A percentile compares a stretch with the other conserved stretches of the same genome.
phyloP scores from a whole-genome alignment of 371 early-diverging fungal species.

The Mortierella sp. region DNA sequence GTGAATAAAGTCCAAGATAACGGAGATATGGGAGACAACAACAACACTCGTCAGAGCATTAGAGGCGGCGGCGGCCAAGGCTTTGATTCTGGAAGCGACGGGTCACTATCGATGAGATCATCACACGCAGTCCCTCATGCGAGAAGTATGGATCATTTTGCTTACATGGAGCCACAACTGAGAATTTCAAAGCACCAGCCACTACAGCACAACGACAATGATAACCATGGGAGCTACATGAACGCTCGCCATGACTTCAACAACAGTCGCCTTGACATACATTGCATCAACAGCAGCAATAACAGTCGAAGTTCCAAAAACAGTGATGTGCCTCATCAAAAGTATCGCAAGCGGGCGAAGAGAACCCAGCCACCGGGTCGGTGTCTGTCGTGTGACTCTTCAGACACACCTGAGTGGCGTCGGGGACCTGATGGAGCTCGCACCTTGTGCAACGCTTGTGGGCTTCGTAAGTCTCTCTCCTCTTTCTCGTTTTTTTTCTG shows the following conservation, averaged over 20 bases:
- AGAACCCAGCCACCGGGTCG: conserved; percentile 59
- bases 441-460: conserved; percentile 79
- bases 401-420: conserved; percentile 75
- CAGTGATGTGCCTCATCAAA: conserved; percentile 28
- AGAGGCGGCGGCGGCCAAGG: too few species aligned
- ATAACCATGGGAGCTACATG: too few species aligned
- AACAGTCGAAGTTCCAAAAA: conserved; percentile 4
- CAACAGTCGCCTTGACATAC: too few species aligned
- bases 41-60: too few species aligned
- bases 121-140: background rate
- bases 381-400: conserved; percentile 67
- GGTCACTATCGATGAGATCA: background rate
- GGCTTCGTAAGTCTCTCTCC: conserved; percentile 60
- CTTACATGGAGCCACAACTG: background rate
- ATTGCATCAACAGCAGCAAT: background rate
- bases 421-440: conserved; percentile 70
- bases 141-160: background rate
- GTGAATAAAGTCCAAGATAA: too few species aligned
- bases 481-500: background rate
- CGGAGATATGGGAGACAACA: too few species aligned
- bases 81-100: too few species aligned
- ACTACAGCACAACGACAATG: background rate
- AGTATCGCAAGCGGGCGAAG: conserved; percentile 55
- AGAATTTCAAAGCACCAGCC: background rate
- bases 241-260: background rate